Evolutionary conservation across 1,284 basidiomycete species (phyloP).

Genomic region (Ceratobasidium sp.): DNA sequence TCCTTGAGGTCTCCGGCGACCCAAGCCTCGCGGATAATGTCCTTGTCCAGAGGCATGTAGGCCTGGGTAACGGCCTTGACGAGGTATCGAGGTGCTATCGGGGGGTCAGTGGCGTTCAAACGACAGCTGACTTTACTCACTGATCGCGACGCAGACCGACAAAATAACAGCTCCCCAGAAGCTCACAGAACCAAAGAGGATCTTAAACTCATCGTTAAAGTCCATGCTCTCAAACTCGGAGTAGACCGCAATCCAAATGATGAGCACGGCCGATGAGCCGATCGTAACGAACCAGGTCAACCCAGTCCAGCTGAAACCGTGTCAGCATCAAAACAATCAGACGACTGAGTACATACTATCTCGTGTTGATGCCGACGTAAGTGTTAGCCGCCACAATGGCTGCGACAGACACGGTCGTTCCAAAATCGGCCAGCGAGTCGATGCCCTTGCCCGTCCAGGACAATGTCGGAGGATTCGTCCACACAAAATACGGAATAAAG

Average conservation of each 20-base stretch:
- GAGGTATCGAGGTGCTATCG: conserved; percentile 70
- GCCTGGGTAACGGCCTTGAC: conserved; percentile 70
- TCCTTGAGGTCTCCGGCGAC: conserved; percentile 84
- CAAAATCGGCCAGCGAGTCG: conserved; percentile 84
- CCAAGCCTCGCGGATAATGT: conserved; percentile 91
- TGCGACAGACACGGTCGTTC: conserved; percentile 88
- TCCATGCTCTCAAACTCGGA: conserved; percentile 73
- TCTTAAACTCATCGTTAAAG: conserved; percentile 73
- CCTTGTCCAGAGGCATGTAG: conserved; percentile 77
- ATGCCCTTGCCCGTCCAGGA: conserved; percentile 79
- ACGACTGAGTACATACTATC: conserved; percentile 67
- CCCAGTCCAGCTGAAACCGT: conserved; percentile 75
- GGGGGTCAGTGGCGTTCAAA: conserved; percentile 42
- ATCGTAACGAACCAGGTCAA: conserved; percentile 83
- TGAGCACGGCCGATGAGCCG: conserved; percentile 79
- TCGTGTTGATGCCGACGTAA: conserved; percentile 86
- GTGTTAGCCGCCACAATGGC: conserved; percentile 88
- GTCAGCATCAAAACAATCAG: conserved; percentile 39
- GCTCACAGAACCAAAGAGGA: conserved; percentile 77
- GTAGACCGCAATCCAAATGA: conserved; percentile 86
- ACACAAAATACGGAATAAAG: conserved; percentile 86
- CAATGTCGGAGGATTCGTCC: conserved; percentile 62
- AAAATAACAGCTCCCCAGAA: conserved; percentile 85
- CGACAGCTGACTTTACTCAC: conserved; percentile 54
- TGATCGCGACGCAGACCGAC: conserved; percentile 71